Conservation (phyloP, 495 filamentous ascomycete species). For the Podospora australis region DNA sequence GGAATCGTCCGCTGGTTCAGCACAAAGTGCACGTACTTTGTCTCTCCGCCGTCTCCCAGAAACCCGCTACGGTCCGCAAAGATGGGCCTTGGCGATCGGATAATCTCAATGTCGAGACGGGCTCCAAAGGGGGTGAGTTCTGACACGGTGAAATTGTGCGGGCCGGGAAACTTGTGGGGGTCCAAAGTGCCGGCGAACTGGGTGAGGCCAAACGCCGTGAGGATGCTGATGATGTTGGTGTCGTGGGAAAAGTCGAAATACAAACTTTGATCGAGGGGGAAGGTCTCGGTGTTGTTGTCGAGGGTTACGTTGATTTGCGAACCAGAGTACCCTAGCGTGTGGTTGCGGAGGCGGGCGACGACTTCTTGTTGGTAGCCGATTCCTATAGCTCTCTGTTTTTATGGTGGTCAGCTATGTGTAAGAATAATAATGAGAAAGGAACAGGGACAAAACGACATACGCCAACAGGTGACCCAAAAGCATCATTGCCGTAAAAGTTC, state of each 20-base stretch:
- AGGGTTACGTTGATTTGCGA: slow-evolving; percentile 63
- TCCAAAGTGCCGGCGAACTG: slow-evolving; percentile 52
- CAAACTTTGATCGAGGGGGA: slow-evolving; percentile 58
- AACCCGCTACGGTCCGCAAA: slow-evolving; percentile 35
- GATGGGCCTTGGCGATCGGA: slow-evolving; percentile 49
- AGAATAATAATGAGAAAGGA: neutral
- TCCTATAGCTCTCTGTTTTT: slow-evolving; percentile 46
- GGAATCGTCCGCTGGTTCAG: slow-evolving; percentile 59
- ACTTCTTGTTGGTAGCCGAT: slow-evolving; percentile 60
- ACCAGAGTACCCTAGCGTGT: slow-evolving; percentile 44
- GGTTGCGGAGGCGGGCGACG: slow-evolving; percentile 50
- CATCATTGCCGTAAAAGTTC: slow-evolving; percentile 51
- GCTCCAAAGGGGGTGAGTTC: slow-evolving; percentile 56
- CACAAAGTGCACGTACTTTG: slow-evolving; percentile 58
- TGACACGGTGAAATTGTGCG: slow-evolving; percentile 48
- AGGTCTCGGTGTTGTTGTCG: slow-evolving; percentile 55
- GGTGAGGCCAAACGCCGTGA: slow-evolving; percentile 67
- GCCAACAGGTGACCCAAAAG: slow-evolving; percentile 54
- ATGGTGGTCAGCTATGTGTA: neutral
- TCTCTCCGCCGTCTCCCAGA: slow-evolving; percentile 28
- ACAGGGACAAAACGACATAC: slow-evolving; percentile 8
- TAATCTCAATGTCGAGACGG: slow-evolving; percentile 58
- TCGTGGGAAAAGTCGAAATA: slow-evolving; percentile 87
- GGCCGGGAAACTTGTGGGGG: slow-evolving; percentile 32
- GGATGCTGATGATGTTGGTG: slow-evolving; percentile 68